Evolutionary conservation across 2,329 filamentous ascomycete genomes (phyloP).

Genomic region (Didymella lethalis): DNA sequence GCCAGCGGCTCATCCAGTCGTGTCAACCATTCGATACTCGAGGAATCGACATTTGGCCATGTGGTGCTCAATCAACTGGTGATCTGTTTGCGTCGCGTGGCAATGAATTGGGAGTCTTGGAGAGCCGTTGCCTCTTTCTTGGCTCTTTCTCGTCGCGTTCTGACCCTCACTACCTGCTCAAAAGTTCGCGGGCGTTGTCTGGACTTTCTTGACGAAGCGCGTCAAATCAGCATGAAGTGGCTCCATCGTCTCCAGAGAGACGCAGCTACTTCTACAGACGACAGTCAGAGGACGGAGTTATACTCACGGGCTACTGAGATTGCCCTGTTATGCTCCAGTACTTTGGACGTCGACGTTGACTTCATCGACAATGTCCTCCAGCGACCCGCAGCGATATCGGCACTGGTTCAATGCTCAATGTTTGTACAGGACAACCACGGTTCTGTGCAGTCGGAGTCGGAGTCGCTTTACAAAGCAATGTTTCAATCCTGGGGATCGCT

Average conservation of each 20-base stretch:
- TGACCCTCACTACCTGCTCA: conserved; percentile 50
- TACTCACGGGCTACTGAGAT: background rate
- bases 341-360: background rate
- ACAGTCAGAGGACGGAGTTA: background rate
- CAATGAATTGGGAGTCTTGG: conserved; percentile 51
- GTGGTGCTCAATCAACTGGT: conserved; percentile 30
- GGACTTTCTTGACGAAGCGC: conserved; percentile 41
- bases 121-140: conserved; percentile 53
- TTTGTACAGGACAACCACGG: background rate
- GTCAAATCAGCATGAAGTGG: conserved; percentile 32
- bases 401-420: background rate
- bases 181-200: conserved; percentile 39
- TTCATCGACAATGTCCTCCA: background rate
- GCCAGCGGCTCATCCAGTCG: conserved; percentile 32
- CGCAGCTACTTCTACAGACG: background rate
- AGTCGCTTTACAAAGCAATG: background rate
- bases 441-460: background rate
- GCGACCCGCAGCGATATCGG: background rate
- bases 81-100: conserved; percentile 14
- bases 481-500: background rate
- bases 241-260: background rate
- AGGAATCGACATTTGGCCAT: conserved; percentile 45
- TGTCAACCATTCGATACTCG: conserved; percentile 49
- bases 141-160: conserved; percentile 53
- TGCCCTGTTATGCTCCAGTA: background rate